Evolutionary conservation across 306 rosid genomes (phyloP).

Genomic region (Carpinus viminea): DNA sequence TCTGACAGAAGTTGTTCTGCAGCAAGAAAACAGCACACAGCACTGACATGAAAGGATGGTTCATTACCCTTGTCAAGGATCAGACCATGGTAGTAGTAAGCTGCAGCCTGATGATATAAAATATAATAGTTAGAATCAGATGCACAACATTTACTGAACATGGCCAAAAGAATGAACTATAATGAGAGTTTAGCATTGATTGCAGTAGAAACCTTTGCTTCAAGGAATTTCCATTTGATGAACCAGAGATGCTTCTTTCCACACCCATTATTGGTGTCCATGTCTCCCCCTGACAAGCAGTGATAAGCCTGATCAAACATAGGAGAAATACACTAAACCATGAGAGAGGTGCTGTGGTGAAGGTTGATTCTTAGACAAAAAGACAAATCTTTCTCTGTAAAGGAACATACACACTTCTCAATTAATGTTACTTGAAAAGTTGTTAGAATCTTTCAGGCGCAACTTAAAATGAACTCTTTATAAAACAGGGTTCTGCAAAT

Average conservation of each 20-base stretch:
- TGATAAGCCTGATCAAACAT: constrained; percentile 66
- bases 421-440: background rate
- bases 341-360: background rate
- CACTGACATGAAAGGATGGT: constrained; percentile 62
- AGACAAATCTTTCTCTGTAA: background rate
- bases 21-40: constrained; percentile 86
- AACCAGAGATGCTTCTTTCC: constrained; percentile 77
- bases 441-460: background rate
- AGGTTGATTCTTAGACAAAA: background rate
- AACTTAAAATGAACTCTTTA: background rate
- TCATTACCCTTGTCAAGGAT: constrained; percentile 85
- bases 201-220: constrained; percentile 67
- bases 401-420: background rate
- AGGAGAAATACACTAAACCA: constrained; percentile 19
- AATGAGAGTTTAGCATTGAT: constrained; percentile 10
- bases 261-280: constrained; percentile 45
- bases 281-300: constrained; percentile 59
- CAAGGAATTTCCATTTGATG: constrained; percentile 91
- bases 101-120: constrained; percentile 64
- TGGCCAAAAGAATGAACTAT: background rate
- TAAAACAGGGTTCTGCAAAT: constrained; percentile 11
- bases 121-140: background rate
- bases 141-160: background rate
- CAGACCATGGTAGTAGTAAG: constrained; percentile 91
- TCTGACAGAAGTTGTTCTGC: constrained; percentile 80